Base-by-base conservation (phyloP, 805 yeast genomes). In the Saturnispora kantuleensis region DNA sequence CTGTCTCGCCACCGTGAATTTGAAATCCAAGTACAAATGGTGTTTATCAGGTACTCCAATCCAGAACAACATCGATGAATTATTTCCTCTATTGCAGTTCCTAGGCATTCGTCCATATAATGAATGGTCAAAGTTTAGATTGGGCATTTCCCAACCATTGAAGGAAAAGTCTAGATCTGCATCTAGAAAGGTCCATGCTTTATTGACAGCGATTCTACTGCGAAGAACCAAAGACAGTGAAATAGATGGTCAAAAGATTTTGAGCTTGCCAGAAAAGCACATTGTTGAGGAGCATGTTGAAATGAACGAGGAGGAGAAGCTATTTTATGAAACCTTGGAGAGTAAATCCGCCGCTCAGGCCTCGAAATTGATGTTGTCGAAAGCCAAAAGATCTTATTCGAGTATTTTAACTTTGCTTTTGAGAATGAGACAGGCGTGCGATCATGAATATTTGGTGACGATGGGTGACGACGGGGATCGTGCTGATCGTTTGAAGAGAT, bases 361-460 rank as follows among this genome's bases (percentile, higher is more conserved):
- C 0, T 58, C 62, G 50, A 58, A 58, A 40, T 60, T 77, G 45
- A 55, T 78, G 60, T 52, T 57, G 28, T 44, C 62, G 10, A 52
- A 51, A 12, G 43, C 47, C 15, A 45, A 41, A 12, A 41, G 35
- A 33, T 15, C 67, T 47, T 77, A 76, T 52, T 73, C 82, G 3
- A 71, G 73, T 47, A 77, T 87, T 42, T 73, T 89, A 51, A 79
- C 86, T 0, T 64, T 88, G 52, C 69, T 89, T 41, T 65, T 89
- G 38, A 71, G 96, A 41, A 66, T 89, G 54, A 72, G 97, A 47
- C 96, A 89, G 63, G 89, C 95, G 3, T 84, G 95, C 56, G 78
- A 83, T 56, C 96, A 86, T 58, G 76, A 79, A 34, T 79, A 74
- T 55, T 65, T 89, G 46, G 90, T 84, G 21, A 71, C 75, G 47